Conservation (phyloP, 805 yeast species). For the Ogataea pini region DNA sequence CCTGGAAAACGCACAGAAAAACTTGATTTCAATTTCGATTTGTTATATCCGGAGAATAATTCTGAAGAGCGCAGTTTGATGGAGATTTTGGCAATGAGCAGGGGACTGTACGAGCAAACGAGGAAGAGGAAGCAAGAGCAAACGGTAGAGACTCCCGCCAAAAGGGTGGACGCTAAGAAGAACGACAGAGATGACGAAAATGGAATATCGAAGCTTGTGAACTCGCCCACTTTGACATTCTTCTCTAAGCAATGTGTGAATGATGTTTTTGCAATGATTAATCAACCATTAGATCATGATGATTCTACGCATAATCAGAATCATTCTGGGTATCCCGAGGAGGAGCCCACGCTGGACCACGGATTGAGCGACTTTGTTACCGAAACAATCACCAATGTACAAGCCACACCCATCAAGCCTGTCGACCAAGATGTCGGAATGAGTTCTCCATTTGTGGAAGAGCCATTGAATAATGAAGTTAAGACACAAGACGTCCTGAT, state of each 20-base stretch:
- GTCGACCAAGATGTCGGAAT: constrained; percentile 21
- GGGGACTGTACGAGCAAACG: constrained; percentile 32
- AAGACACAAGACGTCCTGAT: constrained; percentile 20
- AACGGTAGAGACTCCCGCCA: constrained; percentile 7
- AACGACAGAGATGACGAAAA: constrained; percentile 18
- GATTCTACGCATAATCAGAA: constrained; percentile 17
- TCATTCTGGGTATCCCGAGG: constrained; percentile 9
- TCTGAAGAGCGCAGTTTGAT: constrained; percentile 45
- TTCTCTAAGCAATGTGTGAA: constrained; percentile 73
- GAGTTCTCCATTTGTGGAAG: constrained; percentile 52
- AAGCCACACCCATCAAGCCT: not conserved
- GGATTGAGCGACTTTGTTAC: constrained; percentile 45
- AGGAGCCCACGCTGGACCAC: constrained; percentile 18
- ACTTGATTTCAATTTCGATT: constrained; percentile 58
- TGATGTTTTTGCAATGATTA: constrained; percentile 77
- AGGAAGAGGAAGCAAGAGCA: constrained; percentile 15
- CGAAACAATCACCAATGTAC: constrained; percentile 44
- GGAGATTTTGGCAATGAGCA: constrained; percentile 60
- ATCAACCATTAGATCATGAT: constrained; percentile 45
- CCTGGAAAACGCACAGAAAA: constrained; percentile 64
- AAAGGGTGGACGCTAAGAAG: constrained; percentile 5
- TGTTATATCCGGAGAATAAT: constrained; percentile 46
- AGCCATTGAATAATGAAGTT: constrained; percentile 19
- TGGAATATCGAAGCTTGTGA: constrained; percentile 34
- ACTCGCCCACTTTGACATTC: constrained; percentile 78